Conservation (phyloP, 495 filamentous ascomycete species). For the Penicillium fimorum region DNA sequence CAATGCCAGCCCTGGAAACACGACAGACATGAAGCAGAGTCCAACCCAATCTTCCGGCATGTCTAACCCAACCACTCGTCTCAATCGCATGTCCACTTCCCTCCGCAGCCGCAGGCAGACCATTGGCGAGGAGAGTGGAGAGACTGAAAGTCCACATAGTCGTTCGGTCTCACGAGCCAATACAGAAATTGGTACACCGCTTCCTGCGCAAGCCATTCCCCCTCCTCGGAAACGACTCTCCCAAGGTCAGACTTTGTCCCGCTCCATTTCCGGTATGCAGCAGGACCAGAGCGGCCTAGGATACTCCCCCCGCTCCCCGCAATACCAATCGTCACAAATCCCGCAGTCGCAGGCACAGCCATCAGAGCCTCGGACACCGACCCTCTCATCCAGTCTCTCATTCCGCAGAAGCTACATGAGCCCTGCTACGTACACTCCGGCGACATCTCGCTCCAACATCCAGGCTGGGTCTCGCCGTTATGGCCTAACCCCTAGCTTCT, state of each 20-base stretch:
- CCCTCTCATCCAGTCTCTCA: slow-evolving; percentile 36
- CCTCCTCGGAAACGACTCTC: slow-evolving; percentile 39
- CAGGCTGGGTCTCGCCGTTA: slow-evolving; percentile 51
- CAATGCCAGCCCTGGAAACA: slow-evolving; percentile 32
- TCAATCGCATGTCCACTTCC: slow-evolving; percentile 41
- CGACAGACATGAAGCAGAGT: slow-evolving; percentile 24
- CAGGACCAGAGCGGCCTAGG: slow-evolving; percentile 23
- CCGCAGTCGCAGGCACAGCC: slow-evolving; percentile 22
- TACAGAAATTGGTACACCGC: slow-evolving; percentile 38
- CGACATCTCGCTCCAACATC: slow-evolving; percentile 42
- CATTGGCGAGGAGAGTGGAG: slow-evolving; percentile 33
- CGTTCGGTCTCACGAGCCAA: slow-evolving; percentile 42
- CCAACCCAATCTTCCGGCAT: slow-evolving; percentile 29
- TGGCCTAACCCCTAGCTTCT: slow-evolving; percentile 31
- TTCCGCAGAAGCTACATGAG: slow-evolving; percentile 45
- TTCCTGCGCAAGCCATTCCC: slow-evolving; percentile 29
- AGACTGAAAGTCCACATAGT: slow-evolving; percentile 21
- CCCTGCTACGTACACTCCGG: slow-evolving; percentile 38
- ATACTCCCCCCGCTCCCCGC: slow-evolving; percentile 24
- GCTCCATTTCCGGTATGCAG: slow-evolving; percentile 23
- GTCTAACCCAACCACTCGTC: slow-evolving; percentile 33
- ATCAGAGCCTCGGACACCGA: slow-evolving; percentile 41
- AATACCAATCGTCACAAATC: slow-evolving; percentile 24
- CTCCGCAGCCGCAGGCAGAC: slow-evolving; percentile 36
- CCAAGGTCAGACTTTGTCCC: slow-evolving; percentile 40